Percentiles rank a stretch among this genome's conserved stretches.
phyloP scores from a whole-genome alignment of 1,284 basidiomycete genomes.

The Tausonia pullulans region DNA sequence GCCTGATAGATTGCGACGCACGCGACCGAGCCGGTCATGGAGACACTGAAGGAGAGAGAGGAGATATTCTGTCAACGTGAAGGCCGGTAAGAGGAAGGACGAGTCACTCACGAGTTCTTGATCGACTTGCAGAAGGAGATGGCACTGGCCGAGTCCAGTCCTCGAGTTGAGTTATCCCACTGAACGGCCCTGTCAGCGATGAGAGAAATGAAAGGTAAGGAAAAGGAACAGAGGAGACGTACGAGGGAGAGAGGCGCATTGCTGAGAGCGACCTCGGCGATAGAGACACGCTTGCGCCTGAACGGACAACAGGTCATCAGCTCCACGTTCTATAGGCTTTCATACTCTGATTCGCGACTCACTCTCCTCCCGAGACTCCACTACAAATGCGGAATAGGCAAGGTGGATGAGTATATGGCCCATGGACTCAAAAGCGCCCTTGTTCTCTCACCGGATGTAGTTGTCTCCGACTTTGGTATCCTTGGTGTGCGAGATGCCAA shows the following conservation, averaged over 20 bases:
- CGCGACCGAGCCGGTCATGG: background rate
- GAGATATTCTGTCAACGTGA: background rate
- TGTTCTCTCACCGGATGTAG: slow-evolving; percentile 25
- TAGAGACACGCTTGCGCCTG: slow-evolving; percentile 42
- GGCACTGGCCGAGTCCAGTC: slow-evolving; percentile 45
- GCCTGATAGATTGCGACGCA: slow-evolving; percentile 41
- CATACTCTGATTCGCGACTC: slow-evolving; percentile 5
- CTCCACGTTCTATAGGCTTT: too few relatives aligned
- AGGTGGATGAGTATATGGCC: too few relatives aligned
- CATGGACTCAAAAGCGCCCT: too few relatives aligned
- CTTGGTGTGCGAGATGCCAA: slow-evolving; percentile 42
- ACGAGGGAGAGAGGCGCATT: slow-evolving; percentile 29
- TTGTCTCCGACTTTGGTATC: slow-evolving; percentile 39
- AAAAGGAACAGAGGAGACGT: background rate
- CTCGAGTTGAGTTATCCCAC: slow-evolving; percentile 43
- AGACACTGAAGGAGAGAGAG: background rate
- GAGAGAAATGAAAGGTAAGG: background rate
- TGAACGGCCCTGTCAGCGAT: slow-evolving; percentile 23
- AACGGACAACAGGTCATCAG: background rate
- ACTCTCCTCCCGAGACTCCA: slow-evolving; percentile 43
- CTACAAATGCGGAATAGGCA: too few relatives aligned
- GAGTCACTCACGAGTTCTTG: slow-evolving; percentile 34
- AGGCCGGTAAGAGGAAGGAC: slow-evolving; percentile 2
- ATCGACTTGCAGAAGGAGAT: slow-evolving; percentile 44
- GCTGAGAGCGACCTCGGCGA: slow-evolving; percentile 37